These are phyloP conservation scores for Pythium myriotylum DNA, from an alignment of 352 stramenopile species.

Conservation along the genomic window DNA sequence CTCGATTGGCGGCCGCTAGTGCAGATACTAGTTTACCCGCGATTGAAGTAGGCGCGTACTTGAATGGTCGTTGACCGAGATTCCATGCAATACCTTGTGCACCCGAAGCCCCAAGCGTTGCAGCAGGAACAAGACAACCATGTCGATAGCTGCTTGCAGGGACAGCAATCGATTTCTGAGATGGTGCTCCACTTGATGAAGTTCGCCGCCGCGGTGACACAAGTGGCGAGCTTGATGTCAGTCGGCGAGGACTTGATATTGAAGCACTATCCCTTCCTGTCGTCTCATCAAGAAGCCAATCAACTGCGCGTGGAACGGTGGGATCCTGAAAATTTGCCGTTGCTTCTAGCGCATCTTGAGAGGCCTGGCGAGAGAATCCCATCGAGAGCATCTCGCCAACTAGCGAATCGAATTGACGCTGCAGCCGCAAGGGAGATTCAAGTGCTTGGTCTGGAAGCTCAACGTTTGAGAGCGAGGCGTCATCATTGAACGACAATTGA, in stretches of 20 bases:
- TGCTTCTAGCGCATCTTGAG: slow-evolving; percentile 40
- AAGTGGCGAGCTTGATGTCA: slow-evolving; percentile 18
- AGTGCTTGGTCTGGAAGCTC: background rate
- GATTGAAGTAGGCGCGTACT: slow-evolving; percentile 34
- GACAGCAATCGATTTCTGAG: background rate
- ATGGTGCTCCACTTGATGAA: slow-evolving; percentile 9
- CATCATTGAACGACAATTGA: slow-evolving; percentile 1
- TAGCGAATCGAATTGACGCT: slow-evolving; percentile 42
- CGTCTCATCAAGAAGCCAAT: slow-evolving; percentile 43
- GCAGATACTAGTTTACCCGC: slow-evolving; percentile 33
- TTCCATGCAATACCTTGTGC: slow-evolving; percentile 75
- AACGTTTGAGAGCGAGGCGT: background rate
- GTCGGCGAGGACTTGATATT: slow-evolving; percentile 19
- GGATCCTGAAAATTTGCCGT: slow-evolving; percentile 25
- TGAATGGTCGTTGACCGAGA: slow-evolving; percentile 64
- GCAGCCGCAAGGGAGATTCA: background rate
- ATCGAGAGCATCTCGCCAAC: slow-evolving; percentile 57
- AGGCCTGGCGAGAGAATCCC: slow-evolving; percentile 44
- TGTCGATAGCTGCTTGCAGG: background rate
- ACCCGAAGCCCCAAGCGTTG: slow-evolving; percentile 53
- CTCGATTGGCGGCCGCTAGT: slow-evolving; percentile 31
- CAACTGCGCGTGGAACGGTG: slow-evolving; percentile 34
- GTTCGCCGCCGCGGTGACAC: slow-evolving; percentile 21
- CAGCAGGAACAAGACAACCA: slow-evolving; percentile 23
- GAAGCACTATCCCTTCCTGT: background rate